These are phyloP conservation scores for Teunomyces gatunensis DNA, from an alignment of 805 yeast species.

Conservation along the genomic window DNA sequence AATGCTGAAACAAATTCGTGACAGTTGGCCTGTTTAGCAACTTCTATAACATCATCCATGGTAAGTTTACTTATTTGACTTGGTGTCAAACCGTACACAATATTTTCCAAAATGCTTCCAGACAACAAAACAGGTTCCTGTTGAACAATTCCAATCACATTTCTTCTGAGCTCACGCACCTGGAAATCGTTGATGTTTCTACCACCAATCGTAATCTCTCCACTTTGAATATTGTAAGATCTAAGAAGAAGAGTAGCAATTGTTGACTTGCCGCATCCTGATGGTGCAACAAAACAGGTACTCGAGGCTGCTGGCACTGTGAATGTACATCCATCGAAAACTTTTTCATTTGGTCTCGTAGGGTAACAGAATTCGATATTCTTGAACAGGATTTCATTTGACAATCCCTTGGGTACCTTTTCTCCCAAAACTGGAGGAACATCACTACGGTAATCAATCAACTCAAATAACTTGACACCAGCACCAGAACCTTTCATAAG, in stretches of 20 bases:
- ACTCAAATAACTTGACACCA: slow-evolving; percentile 41
- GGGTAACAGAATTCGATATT: slow-evolving; percentile 44
- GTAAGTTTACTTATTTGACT: slow-evolving; percentile 30
- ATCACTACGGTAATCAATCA: slow-evolving; percentile 36
- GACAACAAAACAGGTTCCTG: slow-evolving; percentile 60
- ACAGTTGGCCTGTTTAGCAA: slow-evolving; percentile 51
- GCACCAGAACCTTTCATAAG: slow-evolving; percentile 50
- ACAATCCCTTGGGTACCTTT: slow-evolving; percentile 16
- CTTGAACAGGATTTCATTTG: slow-evolving; percentile 37
- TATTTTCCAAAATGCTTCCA: slow-evolving; percentile 55
- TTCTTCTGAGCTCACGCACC: slow-evolving; percentile 46
- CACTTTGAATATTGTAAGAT: slow-evolving; percentile 49
- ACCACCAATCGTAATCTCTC: slow-evolving; percentile 53
- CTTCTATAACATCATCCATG: slow-evolving; percentile 43
- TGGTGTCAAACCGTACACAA: slow-evolving; percentile 49
- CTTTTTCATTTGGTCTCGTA: slow-evolving; percentile 32
- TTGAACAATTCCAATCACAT: slow-evolving; percentile 55
- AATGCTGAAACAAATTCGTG: slow-evolving; percentile 55
- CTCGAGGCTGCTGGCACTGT: slow-evolving; percentile 34
- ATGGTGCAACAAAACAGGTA: slow-evolving; percentile 51
- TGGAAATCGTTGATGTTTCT: slow-evolving; percentile 46
- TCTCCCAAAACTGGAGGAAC: slow-evolving; percentile 38
- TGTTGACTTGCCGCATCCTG: slow-evolving; percentile 63
- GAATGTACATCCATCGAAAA: slow-evolving; percentile 39
- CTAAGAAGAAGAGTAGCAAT: slow-evolving; percentile 53